Percentiles rank a stretch among this genome's conserved stretches.
These are phyloP conservation scores for Ceratonia siliqua DNA, from an alignment of 306 rosid species.

Conservation along the genomic window DNA sequence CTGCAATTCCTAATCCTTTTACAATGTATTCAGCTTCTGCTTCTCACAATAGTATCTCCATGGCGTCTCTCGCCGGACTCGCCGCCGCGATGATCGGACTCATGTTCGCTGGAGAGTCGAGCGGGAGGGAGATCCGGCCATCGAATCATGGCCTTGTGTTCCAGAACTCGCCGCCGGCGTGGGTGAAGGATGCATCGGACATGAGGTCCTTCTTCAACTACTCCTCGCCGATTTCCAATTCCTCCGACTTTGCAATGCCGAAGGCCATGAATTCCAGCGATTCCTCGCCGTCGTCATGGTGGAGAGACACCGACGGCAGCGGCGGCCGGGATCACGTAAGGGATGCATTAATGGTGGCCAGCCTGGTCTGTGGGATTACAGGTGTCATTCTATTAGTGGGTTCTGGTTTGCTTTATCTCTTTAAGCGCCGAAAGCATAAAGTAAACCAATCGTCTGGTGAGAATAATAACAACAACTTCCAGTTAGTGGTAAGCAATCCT, in stretches of 20 bases:
- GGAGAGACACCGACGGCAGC: slow-evolving; percentile 38
- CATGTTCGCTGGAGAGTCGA: slow-evolving; percentile 36
- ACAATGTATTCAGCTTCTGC: no score
- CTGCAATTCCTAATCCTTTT: no score
- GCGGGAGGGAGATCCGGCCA: slow-evolving; percentile 69
- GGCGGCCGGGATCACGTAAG: slow-evolving; percentile 37
- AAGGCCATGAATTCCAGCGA: slow-evolving; percentile 46
- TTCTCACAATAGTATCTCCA: no score
- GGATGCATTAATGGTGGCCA: slow-evolving; percentile 54
- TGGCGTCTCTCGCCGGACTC: slow-evolving; percentile 35
- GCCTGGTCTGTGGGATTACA: slow-evolving; percentile 71
- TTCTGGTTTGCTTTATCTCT: slow-evolving; percentile 52
- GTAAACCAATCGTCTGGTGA: slow-evolving; percentile 23
- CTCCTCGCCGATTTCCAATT: slow-evolving; percentile 42
- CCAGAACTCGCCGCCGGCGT: slow-evolving; percentile 52
- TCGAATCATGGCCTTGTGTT: slow-evolving; percentile 73
- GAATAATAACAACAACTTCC: slow-evolving; percentile 31
- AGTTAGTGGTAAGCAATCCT: slow-evolving; percentile 33
- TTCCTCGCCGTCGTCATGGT: slow-evolving; percentile 45
- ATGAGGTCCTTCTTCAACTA: slow-evolving; percentile 73
- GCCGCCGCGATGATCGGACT: neutral
- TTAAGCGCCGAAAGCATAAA: slow-evolving; percentile 36
- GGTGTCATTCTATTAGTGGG: slow-evolving; percentile 75
- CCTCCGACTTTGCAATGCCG: slow-evolving; percentile 44
- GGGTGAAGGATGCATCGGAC: slow-evolving; percentile 38